Base-by-base conservation (phyloP, 805 yeast species). In the Suhomyces kilbournensis region DNA sequence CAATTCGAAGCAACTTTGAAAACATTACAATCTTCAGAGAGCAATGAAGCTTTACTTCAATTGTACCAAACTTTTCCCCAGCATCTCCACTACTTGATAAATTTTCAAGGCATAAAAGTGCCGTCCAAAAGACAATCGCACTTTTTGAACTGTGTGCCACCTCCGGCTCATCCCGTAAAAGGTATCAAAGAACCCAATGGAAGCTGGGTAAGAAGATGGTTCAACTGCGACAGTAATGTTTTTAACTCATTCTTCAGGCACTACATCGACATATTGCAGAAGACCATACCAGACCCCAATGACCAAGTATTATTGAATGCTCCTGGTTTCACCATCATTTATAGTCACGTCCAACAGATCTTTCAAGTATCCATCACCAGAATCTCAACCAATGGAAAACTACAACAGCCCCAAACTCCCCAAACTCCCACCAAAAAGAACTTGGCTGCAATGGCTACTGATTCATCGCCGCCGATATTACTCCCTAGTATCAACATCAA, bases 171-270 rank as follows among this genome's bases (percentile, higher is more conserved):
- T 48, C 78, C 78, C 3, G 79, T 75, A 2, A 54, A 58, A 30
- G 84, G 85, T 7, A 80, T 83, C 45, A 61, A 72, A 12, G 84
- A 84, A 54, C 83, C 88, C 7, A 77, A 71, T 53, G 88, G 86
- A 5, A 60, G 74, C 23, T 84, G 90, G 90, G 85, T 82, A 8
- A 70, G 76, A 52, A 70, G 83, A 57, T 85, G 89, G 89, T 73
- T 78, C 50, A 70, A 76, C 48, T 68, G 78, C 52, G 86, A 82
- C 55, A 72, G 82, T 50, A 85, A 82, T 58, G 68, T 84, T 2
- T 84, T 84, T 65, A 75, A 78, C 53, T 80, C 88, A 1, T 85
- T 85, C 56, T 69, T 84, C 47, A 77, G 85, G 53, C 88, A 85
- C 62, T 84, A 82, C 59, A 62, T 82, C 15, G 61, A 56, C 17